A percentile compares a stretch with the other conserved stretches of the same genome.
Evolutionary conservation across 1,284 basidiomycete genomes (phyloP).

Genomic region (Boletellus deceptivus): DNA sequence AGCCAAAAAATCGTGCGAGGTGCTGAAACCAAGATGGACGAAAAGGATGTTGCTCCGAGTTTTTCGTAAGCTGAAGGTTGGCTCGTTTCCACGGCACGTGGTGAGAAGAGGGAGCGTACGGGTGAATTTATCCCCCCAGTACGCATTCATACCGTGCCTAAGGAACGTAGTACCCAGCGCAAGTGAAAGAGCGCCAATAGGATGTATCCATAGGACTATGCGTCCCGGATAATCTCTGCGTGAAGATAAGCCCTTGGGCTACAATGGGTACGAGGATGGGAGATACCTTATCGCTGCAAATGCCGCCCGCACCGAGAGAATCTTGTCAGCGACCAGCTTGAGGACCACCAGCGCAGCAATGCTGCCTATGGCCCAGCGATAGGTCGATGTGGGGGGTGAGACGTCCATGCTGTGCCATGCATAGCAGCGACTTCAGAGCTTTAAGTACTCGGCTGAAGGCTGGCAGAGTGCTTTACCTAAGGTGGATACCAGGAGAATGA

Average conservation of each 20-base stretch:
- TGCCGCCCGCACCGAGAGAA: slow-evolving; percentile 12
- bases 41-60: slow-evolving; percentile 38
- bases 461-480: too few species aligned
- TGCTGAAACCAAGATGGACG: slow-evolving; percentile 31
- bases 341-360: slow-evolving; percentile 6
- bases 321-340: slow-evolving; percentile 13
- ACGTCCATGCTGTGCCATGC: slow-evolving; percentile 11
- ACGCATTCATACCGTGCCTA: slow-evolving; percentile 31
- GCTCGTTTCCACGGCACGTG: not conserved
- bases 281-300: slow-evolving; percentile 26
- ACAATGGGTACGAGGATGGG: not conserved
- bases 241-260: not conserved
- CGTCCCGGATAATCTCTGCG: slow-evolving; percentile 24
- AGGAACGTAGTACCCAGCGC: slow-evolving; percentile 34
- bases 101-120: slow-evolving; percentile 23
- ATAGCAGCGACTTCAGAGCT: too few species aligned
- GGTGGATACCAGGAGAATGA: too few species aligned
- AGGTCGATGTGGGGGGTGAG: not conserved
- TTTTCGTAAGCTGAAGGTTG: slow-evolving; percentile 33
- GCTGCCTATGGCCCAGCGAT: slow-evolving; percentile 12
- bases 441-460: too few species aligned
- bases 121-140: slow-evolving; percentile 34
- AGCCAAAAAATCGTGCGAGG: slow-evolving; percentile 38
- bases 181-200: slow-evolving; percentile 28
- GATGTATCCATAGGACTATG: slow-evolving; percentile 31